Base-by-base conservation (phyloP, 2,329 filamentous ascomycete species). In the Aspergillus sp. region DNA sequence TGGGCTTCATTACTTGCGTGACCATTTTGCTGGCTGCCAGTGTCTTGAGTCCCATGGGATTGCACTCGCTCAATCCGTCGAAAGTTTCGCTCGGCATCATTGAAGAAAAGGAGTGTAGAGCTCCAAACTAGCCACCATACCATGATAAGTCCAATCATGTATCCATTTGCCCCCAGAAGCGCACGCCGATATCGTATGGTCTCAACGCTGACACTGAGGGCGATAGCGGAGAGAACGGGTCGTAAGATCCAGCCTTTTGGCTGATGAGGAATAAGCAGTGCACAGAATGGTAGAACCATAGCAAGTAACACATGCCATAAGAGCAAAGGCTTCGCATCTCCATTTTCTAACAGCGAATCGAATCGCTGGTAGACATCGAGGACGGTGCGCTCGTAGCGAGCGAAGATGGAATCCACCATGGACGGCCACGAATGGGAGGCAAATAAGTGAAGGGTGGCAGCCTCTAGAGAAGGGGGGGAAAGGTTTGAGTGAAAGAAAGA, bases 61-160 rank as follows among this genome's bases (percentile, higher is more conserved):
- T n/a, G 31, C 44, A 44, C 60, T 43, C 78, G 74, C 66, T 87
- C 83, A 40, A 87, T 81, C 37, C 85, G 77, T 64, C 73, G 75
- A 61, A 85, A 86, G 43, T 85, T 81, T 11, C 65, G 72, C 63
- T 84, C 82, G 1, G 78, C 76, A 70, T 87, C 82, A 59, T 82
- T 81, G 56, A 82, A 81, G 4, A 86, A 64, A 21, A 87, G 72
- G 41, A 87, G 73, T 0, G 79, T 75, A 0, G 74, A 75, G 35
- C 77, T 75, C 81, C 82, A 87, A 35, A 86, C 70, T 12, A 81
- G 72, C 52, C 79, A 79, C 81, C 82, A 88, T 15, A 78, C 73
- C 17, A 75, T 79, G 7, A 83, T 70, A 17, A 87, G 62, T 0
- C 85, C 85, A 15, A 85, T 71, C 14, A 81, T 81, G 60, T 86